Percentiles rank a stretch among this genome's conserved stretches.
phyloP scores from a whole-genome alignment of 192 early-diverging fungal species.

The Coemansia sp. region DNA sequence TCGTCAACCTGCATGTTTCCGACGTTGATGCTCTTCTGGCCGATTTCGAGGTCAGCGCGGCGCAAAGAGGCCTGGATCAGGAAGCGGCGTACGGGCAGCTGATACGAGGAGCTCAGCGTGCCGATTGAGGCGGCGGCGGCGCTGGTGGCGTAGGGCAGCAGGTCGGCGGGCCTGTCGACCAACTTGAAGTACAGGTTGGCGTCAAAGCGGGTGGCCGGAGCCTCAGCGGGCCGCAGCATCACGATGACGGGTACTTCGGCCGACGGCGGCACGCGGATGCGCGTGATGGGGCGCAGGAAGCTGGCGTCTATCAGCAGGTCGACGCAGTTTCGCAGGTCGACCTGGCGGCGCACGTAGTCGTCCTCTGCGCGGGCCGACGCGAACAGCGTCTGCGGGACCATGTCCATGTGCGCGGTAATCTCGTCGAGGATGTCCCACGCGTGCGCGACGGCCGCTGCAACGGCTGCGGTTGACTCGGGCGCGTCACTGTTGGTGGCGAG shows the following conservation, averaged over 20 bases:
- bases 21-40: slow-evolving; percentile 97
- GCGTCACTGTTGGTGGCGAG: too few relatives aligned
- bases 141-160: slow-evolving; percentile 72
- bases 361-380: slow-evolving; percentile 35
- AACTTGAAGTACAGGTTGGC: slow-evolving; percentile 81
- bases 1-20: slow-evolving; percentile 87
- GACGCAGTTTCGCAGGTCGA: slow-evolving; percentile 70
- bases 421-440: slow-evolving; percentile 39
- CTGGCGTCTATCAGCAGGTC: slow-evolving; percentile 69
- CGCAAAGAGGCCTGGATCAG: slow-evolving; percentile 84
- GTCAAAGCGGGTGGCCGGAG: slow-evolving; percentile 20
- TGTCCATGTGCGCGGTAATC: slow-evolving; percentile 34
- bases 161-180: slow-evolving; percentile 81
- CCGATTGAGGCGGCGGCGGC: slow-evolving; percentile 28
- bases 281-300: slow-evolving; percentile 59
- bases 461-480: not conserved
- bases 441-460: slow-evolving; percentile 17
- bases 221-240: slow-evolving; percentile 63
- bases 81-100: slow-evolving; percentile 82
- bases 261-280: slow-evolving; percentile 60
- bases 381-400: slow-evolving; percentile 41
- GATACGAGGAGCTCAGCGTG: slow-evolving; percentile 24
- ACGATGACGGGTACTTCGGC: slow-evolving; percentile 68
- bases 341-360: slow-evolving; percentile 53
- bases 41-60: slow-evolving; percentile 85